Evolutionary conservation across 1,284 basidiomycete species (phyloP), one percentile per base, ranked within the genome.

Genomic region (Ganoderma multipileum): DNA sequence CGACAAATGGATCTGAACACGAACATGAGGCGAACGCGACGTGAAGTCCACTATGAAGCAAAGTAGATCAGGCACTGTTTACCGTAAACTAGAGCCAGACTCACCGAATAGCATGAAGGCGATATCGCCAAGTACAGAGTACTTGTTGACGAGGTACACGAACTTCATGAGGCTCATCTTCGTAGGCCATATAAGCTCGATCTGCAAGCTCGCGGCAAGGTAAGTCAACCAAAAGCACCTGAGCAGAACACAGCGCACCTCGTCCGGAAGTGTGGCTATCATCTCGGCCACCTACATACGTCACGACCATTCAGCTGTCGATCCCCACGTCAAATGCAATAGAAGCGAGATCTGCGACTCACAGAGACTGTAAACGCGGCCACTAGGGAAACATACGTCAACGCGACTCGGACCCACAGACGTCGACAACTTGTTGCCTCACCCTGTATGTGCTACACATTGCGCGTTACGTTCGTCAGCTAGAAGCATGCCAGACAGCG

Each of bases 71-170:
- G 47, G 11, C 1, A 20, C 3, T 33, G n/a, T 20, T 3, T 26
- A 2, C 28, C n/a, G 28, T 16, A 14, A 44, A n/a, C 7, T 12
- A 18, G 11, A 39, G 16, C 9, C 42, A 11, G 6, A 20, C 61
- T 18, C 8, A 62, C 42, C 61, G 9, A 47, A 18, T 42, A 63
- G 6, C 44, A n/a, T 28, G n/a, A 63, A 44, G 11, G 23, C n/a
- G 11, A 50, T 52, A 18, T 63, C 61, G 20, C 39, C 11, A 4
- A 52, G 18, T 11, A 38, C 33, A 0, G 61, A 50, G 23, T 63
- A 63, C 50, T 63, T 63, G 36, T 63, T 63, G n/a, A 63, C 36
- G 33, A 63, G 36, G 47, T 63, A 63, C 16, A 63, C 36, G 11
- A 36, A 18, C 50, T 63, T 63, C 61, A 63, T 41, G 33, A 63